Percentiles rank a stretch among this genome's conserved stretches.
Evolutionary conservation across 1,139 yeast genomes (phyloP).

Genomic region (Hyphopichia buzzinii): DNA sequence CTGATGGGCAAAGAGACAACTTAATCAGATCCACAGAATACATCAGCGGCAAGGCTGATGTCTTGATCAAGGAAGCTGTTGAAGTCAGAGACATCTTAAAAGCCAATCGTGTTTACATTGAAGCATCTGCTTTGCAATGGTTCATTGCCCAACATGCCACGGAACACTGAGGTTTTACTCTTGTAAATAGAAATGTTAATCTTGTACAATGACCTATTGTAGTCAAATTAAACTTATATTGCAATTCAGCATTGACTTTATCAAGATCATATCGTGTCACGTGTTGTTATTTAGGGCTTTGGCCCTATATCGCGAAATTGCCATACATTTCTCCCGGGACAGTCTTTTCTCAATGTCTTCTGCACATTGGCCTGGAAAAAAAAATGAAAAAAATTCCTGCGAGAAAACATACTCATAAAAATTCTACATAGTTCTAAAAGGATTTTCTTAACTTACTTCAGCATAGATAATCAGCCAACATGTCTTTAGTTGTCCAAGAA

Average conservation of each 20-base stretch:
- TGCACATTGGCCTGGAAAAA: not conserved
- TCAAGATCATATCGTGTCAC: too few species aligned
- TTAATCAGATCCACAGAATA: conserved; percentile 51
- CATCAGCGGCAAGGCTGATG: conserved; percentile 53
- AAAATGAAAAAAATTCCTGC: conserved; percentile 1
- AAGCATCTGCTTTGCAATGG: conserved; percentile 70
- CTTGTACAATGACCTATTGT: conserved; percentile 1
- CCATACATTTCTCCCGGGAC: not conserved
- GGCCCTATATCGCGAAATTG: not conserved
- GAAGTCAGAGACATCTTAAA: conserved; percentile 82
- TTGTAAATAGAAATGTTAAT: conserved; percentile 13
- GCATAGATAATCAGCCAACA: conserved; percentile 40
- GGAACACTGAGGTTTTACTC: conserved; percentile 7
- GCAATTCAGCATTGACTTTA: not conserved
- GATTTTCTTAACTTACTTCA: conserved; percentile 1
- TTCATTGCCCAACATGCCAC: conserved; percentile 33
- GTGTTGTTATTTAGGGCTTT: not conserved
- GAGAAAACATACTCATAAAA: conserved; percentile 2
- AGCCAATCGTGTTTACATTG: conserved; percentile 76
- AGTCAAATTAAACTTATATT: not conserved
- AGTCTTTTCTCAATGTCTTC: not conserved
- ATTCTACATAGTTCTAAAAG: conserved; percentile 1
- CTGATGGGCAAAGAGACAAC: conserved; percentile 51
- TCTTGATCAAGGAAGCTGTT: conserved; percentile 72
- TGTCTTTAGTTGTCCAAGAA: conserved; percentile 98